phyloP scores from a whole-genome alignment of 768 basidiomycete genomes.

The Lactarius deliciosus region DNA sequence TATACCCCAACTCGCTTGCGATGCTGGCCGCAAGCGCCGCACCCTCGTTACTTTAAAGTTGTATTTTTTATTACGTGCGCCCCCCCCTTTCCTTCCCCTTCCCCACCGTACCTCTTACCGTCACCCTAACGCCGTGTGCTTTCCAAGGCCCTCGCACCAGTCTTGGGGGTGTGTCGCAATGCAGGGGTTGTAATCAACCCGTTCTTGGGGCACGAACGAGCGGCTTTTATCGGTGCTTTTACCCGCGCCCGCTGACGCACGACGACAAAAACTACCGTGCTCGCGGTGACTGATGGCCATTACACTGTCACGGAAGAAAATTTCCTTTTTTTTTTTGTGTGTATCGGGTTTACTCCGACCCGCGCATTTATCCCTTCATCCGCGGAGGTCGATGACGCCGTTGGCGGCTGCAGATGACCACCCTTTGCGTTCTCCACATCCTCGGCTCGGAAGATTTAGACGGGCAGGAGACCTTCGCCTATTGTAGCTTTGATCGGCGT shows the following conservation, averaged over 20 bases:
- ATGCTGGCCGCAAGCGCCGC: slow-evolving; percentile 21
- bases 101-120: slow-evolving; percentile 2
- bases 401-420: neutral
- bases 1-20: slow-evolving; percentile 28
- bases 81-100: neutral
- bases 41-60: slow-evolving; percentile 24
- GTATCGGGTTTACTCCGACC: neutral
- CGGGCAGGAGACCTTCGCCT: neutral
- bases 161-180: neutral
- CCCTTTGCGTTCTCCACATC: neutral
- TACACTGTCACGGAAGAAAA: neutral
- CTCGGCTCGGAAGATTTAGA: neutral
- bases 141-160: neutral
- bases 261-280: neutral
- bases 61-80: slow-evolving; percentile 26
- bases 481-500: slow-evolving; percentile 7
- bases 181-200: neutral
- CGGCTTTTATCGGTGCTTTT: neutral
- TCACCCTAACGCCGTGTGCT: slow-evolving; percentile 1
- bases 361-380: neutral
- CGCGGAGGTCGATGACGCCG: neutral
- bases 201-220: neutral
- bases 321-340: neutral
- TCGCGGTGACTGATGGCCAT: neutral
- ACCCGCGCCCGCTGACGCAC: neutral